Evolutionary conservation across 768 basidiomycete genomes (phyloP).

Genomic region (Hemileccinum impolitum): DNA sequence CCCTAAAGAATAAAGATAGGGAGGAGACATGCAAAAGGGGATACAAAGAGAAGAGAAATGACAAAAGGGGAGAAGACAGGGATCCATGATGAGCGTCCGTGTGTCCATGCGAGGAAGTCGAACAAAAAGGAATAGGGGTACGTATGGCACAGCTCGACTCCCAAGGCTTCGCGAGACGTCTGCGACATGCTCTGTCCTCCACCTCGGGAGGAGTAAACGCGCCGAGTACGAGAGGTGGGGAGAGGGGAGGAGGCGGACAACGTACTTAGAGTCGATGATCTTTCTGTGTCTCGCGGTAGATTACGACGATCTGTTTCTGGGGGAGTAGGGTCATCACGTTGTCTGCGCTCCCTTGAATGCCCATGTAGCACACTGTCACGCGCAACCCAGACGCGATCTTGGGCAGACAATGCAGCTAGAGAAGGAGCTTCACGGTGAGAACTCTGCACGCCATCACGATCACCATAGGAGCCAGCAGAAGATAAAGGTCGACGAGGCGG

Average conservation of each 20-base stretch:
- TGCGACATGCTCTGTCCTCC: slow-evolving; percentile 32
- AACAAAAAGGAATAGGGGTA: slow-evolving; percentile 33
- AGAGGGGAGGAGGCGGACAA: slow-evolving; percentile 43
- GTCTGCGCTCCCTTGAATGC: slow-evolving; percentile 23
- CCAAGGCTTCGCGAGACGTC: slow-evolving; percentile 45
- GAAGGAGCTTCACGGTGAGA: slow-evolving; percentile 22
- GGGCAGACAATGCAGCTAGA: slow-evolving; percentile 4
- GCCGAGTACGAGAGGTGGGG: slow-evolving; percentile 35
- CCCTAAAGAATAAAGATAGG: slow-evolving; percentile 42
- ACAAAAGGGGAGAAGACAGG: slow-evolving; percentile 30
- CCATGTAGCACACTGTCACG: slow-evolving; percentile 12
- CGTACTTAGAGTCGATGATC: slow-evolving; percentile 43
- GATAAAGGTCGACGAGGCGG: slow-evolving; percentile 24
- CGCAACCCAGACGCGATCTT: slow-evolving; percentile 26
- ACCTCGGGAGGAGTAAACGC: slow-evolving; percentile 38
- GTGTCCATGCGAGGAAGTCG: slow-evolving; percentile 39
- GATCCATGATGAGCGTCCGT: slow-evolving; percentile 42
- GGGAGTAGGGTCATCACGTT: slow-evolving; percentile 23
- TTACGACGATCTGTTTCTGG: slow-evolving; percentile 21
- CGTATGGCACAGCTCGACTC: slow-evolving; percentile 37
- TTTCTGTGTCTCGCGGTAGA: slow-evolving; percentile 28
- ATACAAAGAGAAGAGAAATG: slow-evolving; percentile 29
- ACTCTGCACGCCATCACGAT: slow-evolving; percentile 16
- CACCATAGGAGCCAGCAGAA: slow-evolving; percentile 19
- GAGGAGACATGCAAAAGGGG: slow-evolving; percentile 28